A percentile compares a stretch with the other conserved stretches of the same genome.
Evolutionary conservation across 345 rosid genomes (phyloP).

Genomic region (Ceriops tagal): DNA sequence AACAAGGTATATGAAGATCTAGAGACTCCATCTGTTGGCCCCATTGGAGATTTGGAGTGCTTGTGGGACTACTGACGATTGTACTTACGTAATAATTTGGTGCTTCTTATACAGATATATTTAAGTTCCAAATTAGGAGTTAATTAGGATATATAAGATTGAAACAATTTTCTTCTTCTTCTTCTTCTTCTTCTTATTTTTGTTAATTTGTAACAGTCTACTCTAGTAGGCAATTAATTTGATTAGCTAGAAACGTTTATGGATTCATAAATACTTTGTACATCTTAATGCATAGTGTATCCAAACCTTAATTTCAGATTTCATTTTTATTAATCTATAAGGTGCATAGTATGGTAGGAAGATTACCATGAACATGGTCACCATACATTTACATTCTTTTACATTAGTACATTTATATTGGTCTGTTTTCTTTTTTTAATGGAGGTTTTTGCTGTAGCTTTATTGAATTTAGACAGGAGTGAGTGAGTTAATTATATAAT

Average conservation of each 20-base stretch:
- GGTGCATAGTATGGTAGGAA: slow-evolving; percentile 4
- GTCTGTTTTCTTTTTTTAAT: not conserved
- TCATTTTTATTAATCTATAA: slow-evolving; percentile 15
- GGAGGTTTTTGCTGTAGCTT: not conserved
- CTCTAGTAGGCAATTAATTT: slow-evolving; percentile 10
- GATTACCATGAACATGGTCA: not conserved
- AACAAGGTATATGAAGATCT: slow-evolving; percentile 27
- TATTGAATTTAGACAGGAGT: not conserved
- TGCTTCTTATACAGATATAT: slow-evolving; percentile 4
- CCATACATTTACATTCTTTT: slow-evolving; percentile 3
- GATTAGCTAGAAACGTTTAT: slow-evolving; percentile 18
- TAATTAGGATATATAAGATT: slow-evolving; percentile 6
- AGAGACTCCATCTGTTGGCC: slow-evolving; percentile 18
- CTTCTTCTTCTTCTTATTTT: no score
- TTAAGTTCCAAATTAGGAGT: slow-evolving; percentile 12
- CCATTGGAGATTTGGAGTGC: slow-evolving; percentile 36
- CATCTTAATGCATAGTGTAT: slow-evolving; percentile 30
- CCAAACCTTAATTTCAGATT: slow-evolving; percentile 18
- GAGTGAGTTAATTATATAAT: not conserved
- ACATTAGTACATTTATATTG: slow-evolving; percentile 7
- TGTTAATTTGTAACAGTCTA: slow-evolving; percentile 5
- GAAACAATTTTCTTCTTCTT: slow-evolving; percentile 4
- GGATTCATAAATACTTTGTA: slow-evolving; percentile 31
- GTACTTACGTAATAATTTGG: not conserved
- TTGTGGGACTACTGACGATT: slow-evolving; percentile 36